Evolutionary conservation across 139 green algal genomes (phyloP), one percentile per base, ranked within the genome.

Genomic region (Chlorella ohadii): DNA sequence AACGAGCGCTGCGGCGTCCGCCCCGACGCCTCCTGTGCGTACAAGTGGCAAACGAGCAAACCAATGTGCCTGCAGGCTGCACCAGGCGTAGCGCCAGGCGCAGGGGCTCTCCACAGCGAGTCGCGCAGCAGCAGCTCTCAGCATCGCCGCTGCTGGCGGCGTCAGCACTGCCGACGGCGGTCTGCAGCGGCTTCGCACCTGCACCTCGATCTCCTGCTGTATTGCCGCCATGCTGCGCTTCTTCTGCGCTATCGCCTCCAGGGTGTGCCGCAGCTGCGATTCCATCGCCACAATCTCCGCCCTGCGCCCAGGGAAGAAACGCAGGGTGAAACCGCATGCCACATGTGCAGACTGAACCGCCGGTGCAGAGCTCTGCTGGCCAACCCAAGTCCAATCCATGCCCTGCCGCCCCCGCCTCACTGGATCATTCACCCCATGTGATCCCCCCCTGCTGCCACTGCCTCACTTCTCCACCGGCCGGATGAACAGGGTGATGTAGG

Each of bases 401-500:
- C n/a, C n/a, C n/a, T n/a, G n/a, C n/a, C n/a, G n/a, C n/a, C n/a
- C n/a, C n/a, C n/a, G n/a, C n/a, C n/a, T n/a, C n/a, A n/a, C n/a
- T n/a, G n/a, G n/a, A n/a, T n/a, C n/a, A n/a, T n/a, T n/a, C n/a
- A n/a, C n/a, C n/a, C n/a, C n/a, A n/a, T n/a, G n/a, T 33, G 28
- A 17, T 34, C 20, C 61, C 61, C 68, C 2, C 25, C 38, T 16
- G 70, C 39, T 31, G 4, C 19, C 44, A 19, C 36, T n/a, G 39
- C 71, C n/a, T 28, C 76, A 82, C 76, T 63, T 82, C 33, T 82
- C 76, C 44, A 98, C 95, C 6, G 95, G 95, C 59, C 93, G 88
- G 25, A 97, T 91, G 88, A 98, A 98, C 20, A 96, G 91, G 25
- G 90, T 94, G 27, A 99, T 94, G 91, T 99, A 99, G 4, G 88